Evolutionary conservation across 345 rosid species (phyloP).

Genomic region (Chamaenerion angustifolium): DNA sequence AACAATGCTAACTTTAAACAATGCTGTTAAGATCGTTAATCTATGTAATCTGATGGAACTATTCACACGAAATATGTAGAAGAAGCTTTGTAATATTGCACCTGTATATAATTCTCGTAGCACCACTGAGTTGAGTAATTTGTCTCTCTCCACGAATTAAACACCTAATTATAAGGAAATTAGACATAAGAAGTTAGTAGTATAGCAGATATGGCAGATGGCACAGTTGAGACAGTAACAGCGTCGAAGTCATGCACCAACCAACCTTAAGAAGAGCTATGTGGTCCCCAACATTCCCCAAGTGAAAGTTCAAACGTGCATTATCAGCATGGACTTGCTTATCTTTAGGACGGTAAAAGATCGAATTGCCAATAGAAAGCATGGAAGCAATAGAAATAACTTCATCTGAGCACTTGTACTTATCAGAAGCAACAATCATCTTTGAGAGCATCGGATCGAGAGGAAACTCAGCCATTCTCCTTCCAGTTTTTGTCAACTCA

Average conservation of each 20-base stretch:
- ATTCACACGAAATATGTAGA: background rate
- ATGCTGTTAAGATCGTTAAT: background rate
- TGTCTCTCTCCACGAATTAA: constrained; percentile 89
- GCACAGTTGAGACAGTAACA: background rate
- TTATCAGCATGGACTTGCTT: constrained; percentile 97
- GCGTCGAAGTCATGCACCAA: background rate
- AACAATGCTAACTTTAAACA: no score
- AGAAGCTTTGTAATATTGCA: constrained; percentile 3
- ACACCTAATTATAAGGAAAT: constrained; percentile 41
- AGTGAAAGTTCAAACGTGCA: constrained; percentile 87
- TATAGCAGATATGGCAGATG: constrained; percentile 4
- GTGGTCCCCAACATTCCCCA: constrained; percentile 90
- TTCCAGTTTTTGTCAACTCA: constrained; percentile 86
- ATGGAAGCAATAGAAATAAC: constrained; percentile 76
- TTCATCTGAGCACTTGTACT: constrained; percentile 85
- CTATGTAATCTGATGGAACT: background rate
- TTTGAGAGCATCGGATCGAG: constrained; percentile 89
- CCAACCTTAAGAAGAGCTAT: constrained; percentile 81
- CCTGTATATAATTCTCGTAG: constrained; percentile 97
- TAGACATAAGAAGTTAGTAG: background rate
- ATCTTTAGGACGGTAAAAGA: constrained; percentile 94
- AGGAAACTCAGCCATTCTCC: constrained; percentile 96
- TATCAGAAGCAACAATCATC: constrained; percentile 87
- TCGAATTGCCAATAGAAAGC: constrained; percentile 90
- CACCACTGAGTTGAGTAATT: constrained; percentile 97